Conservation (phyloP, 169 alveolate species). For the Plasmodium sp. region DNA sequence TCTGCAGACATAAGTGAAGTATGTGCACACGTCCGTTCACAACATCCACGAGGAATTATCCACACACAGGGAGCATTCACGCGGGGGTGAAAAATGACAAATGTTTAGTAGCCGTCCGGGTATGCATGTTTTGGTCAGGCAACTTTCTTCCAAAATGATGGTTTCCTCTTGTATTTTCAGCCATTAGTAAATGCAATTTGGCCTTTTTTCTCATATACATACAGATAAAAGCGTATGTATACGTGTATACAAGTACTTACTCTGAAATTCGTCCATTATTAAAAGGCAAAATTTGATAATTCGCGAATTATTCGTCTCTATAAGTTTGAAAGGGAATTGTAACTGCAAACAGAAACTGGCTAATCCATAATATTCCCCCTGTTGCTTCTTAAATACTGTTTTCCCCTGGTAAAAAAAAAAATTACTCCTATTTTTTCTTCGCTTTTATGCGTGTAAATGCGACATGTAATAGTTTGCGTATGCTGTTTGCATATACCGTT, state of each 20-base stretch:
- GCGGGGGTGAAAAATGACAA: background rate
- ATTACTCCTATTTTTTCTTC: background rate
- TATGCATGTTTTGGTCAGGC: background rate
- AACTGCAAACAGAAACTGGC: background rate
- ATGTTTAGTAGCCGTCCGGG: background rate
- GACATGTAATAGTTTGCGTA: background rate
- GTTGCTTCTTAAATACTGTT: background rate
- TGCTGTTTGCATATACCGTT: background rate
- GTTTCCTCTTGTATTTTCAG: background rate
- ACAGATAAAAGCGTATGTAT: background rate
- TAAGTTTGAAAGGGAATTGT: constrained; percentile 5
- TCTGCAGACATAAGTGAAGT: background rate
- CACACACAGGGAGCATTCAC: background rate
- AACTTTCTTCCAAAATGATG: background rate
- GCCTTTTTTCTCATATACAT: background rate
- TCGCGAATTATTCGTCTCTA: constrained; percentile 12
- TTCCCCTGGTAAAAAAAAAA: background rate
- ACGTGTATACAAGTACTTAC: background rate
- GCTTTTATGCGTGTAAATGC: background rate
- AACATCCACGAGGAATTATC: background rate
- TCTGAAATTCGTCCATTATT: constrained; percentile 73
- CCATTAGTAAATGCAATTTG: background rate
- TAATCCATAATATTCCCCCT: constrained; percentile 48
- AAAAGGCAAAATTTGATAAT: background rate
- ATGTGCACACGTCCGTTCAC: background rate